A percentile compares a stretch with the other conserved stretches of the same genome.
Conservation (phyloP, 1,284 basidiomycete genomes). For the Cutaneotrichosporon sp. region DNA sequence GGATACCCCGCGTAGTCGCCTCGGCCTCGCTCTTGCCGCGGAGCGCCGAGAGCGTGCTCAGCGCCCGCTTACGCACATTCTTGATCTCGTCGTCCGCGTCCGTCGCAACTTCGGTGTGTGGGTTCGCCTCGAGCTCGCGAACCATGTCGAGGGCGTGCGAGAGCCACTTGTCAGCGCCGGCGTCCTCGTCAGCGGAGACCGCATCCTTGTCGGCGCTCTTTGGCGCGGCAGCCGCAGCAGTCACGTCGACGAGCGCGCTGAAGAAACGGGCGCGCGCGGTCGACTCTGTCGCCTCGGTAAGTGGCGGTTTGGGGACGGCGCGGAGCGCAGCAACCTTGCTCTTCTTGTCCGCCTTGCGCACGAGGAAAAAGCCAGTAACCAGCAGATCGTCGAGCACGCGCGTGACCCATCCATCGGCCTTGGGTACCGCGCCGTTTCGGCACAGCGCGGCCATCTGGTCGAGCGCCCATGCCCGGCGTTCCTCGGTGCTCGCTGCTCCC, state of each 20-base stretch:
- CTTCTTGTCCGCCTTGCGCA: constrained; percentile 68
- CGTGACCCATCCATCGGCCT: constrained; percentile 70
- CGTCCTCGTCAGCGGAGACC: constrained; percentile 56
- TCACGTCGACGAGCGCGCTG: constrained; percentile 54
- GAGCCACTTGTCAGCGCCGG: constrained; percentile 73
- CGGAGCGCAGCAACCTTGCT: constrained; percentile 57
- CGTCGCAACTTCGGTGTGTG: constrained; percentile 59
- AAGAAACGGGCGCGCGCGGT: constrained; percentile 16
- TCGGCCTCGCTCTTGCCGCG: constrained; percentile 53
- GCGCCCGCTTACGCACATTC: constrained; percentile 53
- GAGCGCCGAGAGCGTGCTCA: constrained; percentile 51
- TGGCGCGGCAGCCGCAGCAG: constrained; percentile 49
- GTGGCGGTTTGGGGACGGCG: constrained; percentile 59
- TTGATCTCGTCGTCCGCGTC: constrained; percentile 59
- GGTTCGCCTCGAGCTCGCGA: constrained; percentile 54
- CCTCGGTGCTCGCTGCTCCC: constrained; percentile 30
- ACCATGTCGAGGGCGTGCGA: constrained; percentile 63
- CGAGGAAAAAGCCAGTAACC: constrained; percentile 72
- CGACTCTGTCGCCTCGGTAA: constrained; percentile 65
- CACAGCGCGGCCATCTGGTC: constrained; percentile 78
- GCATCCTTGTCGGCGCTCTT: constrained; percentile 48
- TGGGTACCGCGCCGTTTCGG: constrained; percentile 73
- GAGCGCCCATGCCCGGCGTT: constrained; percentile 61
- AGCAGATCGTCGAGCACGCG: constrained; percentile 73
- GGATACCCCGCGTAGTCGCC: constrained; percentile 54